Evolutionary conservation across 129 eudicot species (phyloP).

Genomic region (Lactuca sativa): DNA sequence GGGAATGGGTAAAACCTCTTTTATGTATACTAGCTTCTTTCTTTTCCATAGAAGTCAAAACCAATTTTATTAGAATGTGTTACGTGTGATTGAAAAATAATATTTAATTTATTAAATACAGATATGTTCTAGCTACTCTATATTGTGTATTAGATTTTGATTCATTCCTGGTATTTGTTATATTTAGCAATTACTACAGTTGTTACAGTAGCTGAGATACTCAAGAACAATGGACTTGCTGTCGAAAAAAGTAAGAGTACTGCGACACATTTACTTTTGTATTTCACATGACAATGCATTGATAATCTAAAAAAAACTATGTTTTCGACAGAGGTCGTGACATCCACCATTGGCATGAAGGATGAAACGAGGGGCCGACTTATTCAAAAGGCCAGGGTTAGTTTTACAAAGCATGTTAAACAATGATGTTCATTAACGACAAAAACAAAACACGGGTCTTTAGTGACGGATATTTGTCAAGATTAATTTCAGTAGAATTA

Average conservation of each 20-base stretch:
- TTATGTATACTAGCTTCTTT: slow-evolving; percentile 1
- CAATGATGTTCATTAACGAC: not conserved
- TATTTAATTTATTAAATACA: too few species aligned
- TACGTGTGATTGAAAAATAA: not conserved
- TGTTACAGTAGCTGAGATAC: slow-evolving; percentile 85
- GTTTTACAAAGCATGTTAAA: slow-evolving; percentile 13
- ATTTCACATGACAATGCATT: not conserved
- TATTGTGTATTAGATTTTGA: not conserved
- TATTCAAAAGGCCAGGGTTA: slow-evolving; percentile 91
- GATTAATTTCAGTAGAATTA: too few species aligned
- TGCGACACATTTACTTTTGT: not conserved
- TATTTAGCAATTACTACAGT: slow-evolving; percentile 80
- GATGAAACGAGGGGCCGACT: slow-evolving; percentile 78
- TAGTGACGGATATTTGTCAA: not conserved
- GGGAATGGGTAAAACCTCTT: slow-evolving; percentile 74
- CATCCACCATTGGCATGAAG: slow-evolving; percentile 84
- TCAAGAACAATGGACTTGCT: slow-evolving; percentile 82
- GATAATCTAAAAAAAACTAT: not conserved
- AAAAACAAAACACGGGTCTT: not conserved
- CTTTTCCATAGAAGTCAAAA: not conserved
- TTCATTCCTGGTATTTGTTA: not conserved
- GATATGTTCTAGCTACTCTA: not conserved
- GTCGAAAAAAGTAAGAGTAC: slow-evolving; percentile 69
- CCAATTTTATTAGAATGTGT: not conserved
- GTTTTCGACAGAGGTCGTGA: slow-evolving; percentile 59